These are phyloP conservation scores for Peziza echinospora DNA, from an alignment of 495 filamentous ascomycete genomes.

Conservation along the genomic window DNA sequence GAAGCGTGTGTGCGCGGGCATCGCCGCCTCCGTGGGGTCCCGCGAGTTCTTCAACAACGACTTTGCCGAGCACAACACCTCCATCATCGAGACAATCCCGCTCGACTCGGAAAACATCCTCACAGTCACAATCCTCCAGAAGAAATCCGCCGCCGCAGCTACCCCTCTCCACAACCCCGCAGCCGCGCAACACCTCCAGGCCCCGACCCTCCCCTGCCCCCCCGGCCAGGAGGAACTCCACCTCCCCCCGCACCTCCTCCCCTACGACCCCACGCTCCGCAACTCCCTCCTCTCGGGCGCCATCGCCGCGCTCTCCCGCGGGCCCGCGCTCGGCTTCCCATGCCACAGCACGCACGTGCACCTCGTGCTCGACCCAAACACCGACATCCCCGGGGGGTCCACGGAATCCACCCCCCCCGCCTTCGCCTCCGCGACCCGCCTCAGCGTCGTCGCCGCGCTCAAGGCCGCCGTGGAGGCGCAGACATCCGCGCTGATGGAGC, in stretches of 20 bases:
- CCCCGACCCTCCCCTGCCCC: constrained; percentile 17
- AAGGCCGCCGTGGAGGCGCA: constrained; percentile 28
- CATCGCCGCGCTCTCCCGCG: constrained; percentile 65
- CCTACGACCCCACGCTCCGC: constrained; percentile 30
- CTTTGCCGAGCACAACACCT: background rate
- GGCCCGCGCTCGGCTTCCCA: constrained; percentile 53
- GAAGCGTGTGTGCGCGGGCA: constrained; percentile 54
- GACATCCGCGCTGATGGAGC: constrained; percentile 53
- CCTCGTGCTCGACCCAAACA: constrained; percentile 41
- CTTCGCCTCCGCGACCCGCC: constrained; percentile 52
- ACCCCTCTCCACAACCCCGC: background rate
- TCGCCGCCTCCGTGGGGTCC: constrained; percentile 44
- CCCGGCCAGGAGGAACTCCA: constrained; percentile 16
- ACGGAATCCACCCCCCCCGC: constrained; percentile 48
- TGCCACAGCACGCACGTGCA: constrained; percentile 47
- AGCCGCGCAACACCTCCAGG: constrained; percentile 17
- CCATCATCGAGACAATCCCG: constrained; percentile 5
- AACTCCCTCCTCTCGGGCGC: constrained; percentile 54
- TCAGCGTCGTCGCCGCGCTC: constrained; percentile 46
- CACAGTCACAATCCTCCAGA: constrained; percentile 28
- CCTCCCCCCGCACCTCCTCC: constrained; percentile 36
- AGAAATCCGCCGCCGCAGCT: constrained; percentile 14
- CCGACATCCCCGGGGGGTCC: constrained; percentile 37
- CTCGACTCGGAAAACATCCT: constrained; percentile 33
- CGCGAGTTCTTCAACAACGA: constrained; percentile 24